Base-by-base conservation (phyloP, 805 yeast genomes). In the Hanseniaspora lachancei region DNA sequence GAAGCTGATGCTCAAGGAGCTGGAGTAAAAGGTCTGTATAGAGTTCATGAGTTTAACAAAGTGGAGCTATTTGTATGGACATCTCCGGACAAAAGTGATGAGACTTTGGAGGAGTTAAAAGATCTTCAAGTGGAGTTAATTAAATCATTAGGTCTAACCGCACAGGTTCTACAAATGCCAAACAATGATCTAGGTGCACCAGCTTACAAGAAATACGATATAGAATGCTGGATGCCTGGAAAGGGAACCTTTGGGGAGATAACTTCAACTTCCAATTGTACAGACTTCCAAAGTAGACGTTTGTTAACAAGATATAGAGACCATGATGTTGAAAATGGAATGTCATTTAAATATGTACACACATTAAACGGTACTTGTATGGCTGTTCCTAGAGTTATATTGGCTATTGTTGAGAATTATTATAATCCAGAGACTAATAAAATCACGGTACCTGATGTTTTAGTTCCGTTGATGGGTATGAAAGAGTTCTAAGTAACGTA, bases 161-260 rank as follows among this genome's bases (percentile, higher is more conserved):
- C 96, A 2, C 80, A 88, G 59, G 85, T 91, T 24, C 71, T 93
- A 29, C 79, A 85, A 59, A 88, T 93, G 89, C 97, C 97, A 0
- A 80, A 83, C 27, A 80, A 84, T 59, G 98, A 93, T 66, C 71
- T 93, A 53, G 98, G 98, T 0, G 83, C 95, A 0, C 96, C 98
- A 1, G 97, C 97, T 0, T 80, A 76, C 68, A 82, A 85, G 64
- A 93, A 93, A 66, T 87, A 81, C 65, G 98, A 93, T 62, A 86
- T 89, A 57, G 98, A 93, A 69, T 96, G 89, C 0, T 87, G 95
- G 89, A 91, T 93, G 97, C 97, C 97, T 0, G 97, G 97, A 2
- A 78, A 96, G 62, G 89, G 87, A 0, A 67, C 71, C 1, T 91
- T 95, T 87, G 98, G 98, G 4, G 98, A 93, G 66, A 74, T 93